Conservation (phyloP, 805 yeast genomes). For the Ogataea paraovalis region DNA sequence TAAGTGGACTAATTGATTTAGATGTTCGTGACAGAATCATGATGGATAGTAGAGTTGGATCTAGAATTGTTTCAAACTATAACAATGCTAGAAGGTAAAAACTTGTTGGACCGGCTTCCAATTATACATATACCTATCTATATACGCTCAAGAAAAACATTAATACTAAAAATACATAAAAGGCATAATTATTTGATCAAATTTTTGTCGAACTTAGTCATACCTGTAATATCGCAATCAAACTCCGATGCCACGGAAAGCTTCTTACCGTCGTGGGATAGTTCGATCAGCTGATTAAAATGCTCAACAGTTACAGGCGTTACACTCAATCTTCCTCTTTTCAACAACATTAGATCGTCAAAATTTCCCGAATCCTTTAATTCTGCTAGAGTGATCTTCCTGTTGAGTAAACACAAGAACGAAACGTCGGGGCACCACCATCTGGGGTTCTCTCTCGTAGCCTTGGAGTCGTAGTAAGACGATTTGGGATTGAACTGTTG, state of each 20-base stretch:
- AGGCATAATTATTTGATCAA: slow-evolving; percentile 2
- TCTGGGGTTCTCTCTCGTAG: slow-evolving; percentile 38
- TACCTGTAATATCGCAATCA: slow-evolving; percentile 16
- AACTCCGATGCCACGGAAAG: slow-evolving; percentile 10
- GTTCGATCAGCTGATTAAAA: slow-evolving; percentile 34
- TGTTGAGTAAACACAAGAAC: slow-evolving; percentile 39
- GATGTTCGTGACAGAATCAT: slow-evolving; percentile 71
- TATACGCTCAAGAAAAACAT: not conserved
- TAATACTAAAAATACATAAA: not conserved
- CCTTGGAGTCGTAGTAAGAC: slow-evolving; percentile 46
- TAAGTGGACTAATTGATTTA: slow-evolving; percentile 64
- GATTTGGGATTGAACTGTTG: slow-evolving; percentile 39
- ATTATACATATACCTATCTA: not conserved
- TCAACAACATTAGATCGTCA: slow-evolving; percentile 40
- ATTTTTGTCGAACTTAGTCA: slow-evolving; percentile 7
- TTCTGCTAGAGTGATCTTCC: slow-evolving; percentile 39
- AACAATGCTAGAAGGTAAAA: slow-evolving; percentile 1
- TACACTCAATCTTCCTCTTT: slow-evolving; percentile 49
- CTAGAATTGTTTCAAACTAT: slow-evolving; percentile 21
- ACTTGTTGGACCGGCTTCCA: not conserved
- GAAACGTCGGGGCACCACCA: slow-evolving; percentile 58
- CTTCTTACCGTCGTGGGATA: slow-evolving; percentile 31
- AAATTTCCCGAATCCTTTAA: slow-evolving; percentile 32
- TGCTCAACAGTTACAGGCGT: slow-evolving; percentile 44
- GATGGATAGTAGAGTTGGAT: slow-evolving; percentile 71